Percentiles rank a stretch among this genome's conserved stretches.
Conservation (phyloP, 306 rosid genomes). For the Hylodesmum podocarpum region DNA sequence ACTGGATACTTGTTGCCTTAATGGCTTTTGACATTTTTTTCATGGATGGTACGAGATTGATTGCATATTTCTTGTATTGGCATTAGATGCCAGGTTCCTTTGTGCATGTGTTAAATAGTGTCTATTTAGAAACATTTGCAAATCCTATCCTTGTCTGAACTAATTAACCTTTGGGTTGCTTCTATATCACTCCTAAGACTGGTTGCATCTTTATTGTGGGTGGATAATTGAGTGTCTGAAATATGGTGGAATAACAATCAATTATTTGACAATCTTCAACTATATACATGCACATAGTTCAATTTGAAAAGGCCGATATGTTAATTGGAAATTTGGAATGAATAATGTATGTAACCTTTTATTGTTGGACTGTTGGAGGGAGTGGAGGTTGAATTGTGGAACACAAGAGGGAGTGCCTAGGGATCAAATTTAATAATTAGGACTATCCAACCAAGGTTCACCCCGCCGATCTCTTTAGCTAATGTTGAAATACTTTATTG, state of each 20-base stretch:
- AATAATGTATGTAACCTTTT: not conserved
- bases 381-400: not conserved
- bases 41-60: constrained; percentile 6
- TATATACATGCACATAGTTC: not conserved
- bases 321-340: not conserved
- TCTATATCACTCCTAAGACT: not conserved
- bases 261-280: not conserved
- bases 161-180: constrained; percentile 11
- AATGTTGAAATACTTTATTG: constrained; percentile 11
- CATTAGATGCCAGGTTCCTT: not conserved
- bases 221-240: not conserved
- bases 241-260: not conserved
- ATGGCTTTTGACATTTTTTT: constrained; percentile 11
- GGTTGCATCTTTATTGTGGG: constrained; percentile 16
- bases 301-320: constrained; percentile 4
- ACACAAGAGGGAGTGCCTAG: not conserved
- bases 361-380: not conserved
- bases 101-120: not conserved
- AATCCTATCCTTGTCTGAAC: not conserved
- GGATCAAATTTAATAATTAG: constrained; percentile 19
- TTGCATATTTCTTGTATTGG: constrained; percentile 12
- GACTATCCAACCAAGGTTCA: constrained; percentile 10
- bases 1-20: not conserved
- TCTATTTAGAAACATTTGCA: not conserved
- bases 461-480: not conserved